These are phyloP conservation scores for Candida nonsorbophila DNA, from an alignment of 805 yeast species.

Conservation along the genomic window DNA sequence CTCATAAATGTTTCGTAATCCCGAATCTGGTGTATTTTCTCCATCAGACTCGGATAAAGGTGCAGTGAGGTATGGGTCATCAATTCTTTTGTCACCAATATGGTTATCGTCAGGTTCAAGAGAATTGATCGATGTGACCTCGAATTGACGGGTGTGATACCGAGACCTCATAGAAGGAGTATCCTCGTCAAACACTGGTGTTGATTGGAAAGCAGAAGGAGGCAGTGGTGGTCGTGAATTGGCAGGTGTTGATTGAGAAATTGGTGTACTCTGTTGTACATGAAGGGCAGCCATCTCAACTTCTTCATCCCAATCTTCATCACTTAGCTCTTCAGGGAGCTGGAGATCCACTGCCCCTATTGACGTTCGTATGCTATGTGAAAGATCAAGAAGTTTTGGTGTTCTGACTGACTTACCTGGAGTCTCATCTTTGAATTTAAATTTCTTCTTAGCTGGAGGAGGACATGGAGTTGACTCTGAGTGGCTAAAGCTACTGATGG, in stretches of 20 bases:
- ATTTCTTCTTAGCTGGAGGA: conserved; percentile 28
- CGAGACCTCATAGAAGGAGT: not conserved
- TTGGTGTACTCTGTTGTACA: conserved; percentile 25
- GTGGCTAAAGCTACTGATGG: conserved; percentile 8
- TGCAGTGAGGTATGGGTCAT: conserved; percentile 11
- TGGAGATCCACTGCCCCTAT: not conserved
- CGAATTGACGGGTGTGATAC: conserved; percentile 2
- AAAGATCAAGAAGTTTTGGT: too few relatives aligned
- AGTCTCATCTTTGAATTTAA: conserved; percentile 20
- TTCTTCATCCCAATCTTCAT: conserved; percentile 3
- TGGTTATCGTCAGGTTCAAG: conserved; percentile 18
- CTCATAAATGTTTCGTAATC: conserved; percentile 3
- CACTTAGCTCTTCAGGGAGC: conserved; percentile 3
- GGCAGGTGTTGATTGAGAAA: conserved; percentile 39
- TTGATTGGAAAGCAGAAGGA: conserved; percentile 13
- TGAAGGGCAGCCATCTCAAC: conserved; percentile 3
- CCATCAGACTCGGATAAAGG: conserved; percentile 2
- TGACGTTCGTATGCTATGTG: too few relatives aligned
- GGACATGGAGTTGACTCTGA: conserved; percentile 43
- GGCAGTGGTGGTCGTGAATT: conserved; percentile 32
- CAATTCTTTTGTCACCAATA: conserved; percentile 33
- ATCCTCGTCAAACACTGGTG: not conserved
- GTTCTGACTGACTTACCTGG: too few relatives aligned
- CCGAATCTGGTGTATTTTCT: not conserved
- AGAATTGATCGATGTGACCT: conserved; percentile 3